Evolutionary conservation across 768 basidiomycete species (phyloP).

Genomic region (Trametes cingulata): DNA sequence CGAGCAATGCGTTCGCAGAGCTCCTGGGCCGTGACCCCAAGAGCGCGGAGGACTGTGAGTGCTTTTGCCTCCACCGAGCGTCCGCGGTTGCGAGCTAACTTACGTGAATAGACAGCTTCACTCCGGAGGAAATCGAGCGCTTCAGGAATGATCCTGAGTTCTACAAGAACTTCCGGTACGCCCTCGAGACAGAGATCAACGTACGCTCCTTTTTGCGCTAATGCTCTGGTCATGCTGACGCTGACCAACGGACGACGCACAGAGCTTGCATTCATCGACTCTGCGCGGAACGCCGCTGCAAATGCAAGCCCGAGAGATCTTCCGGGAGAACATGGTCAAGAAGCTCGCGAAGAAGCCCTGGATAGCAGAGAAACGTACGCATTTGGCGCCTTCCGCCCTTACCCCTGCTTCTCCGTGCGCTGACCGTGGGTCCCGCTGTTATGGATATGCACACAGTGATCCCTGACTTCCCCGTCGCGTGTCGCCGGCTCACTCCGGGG

Average conservation of each 20-base stretch:
- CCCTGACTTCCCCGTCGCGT: conserved; percentile 57
- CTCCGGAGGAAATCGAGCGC: conserved; percentile 48
- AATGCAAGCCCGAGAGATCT: conserved; percentile 36
- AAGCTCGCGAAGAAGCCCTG: conserved; percentile 56
- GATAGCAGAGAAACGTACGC: conserved; percentile 56
- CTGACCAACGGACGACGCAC: conserved; percentile 29
- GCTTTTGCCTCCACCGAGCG: not conserved
- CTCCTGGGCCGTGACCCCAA: conserved; percentile 38
- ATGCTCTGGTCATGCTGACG: not conserved
- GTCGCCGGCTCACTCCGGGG: conserved; percentile 64
- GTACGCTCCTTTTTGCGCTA: conserved; percentile 31
- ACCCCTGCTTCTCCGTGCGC: not conserved
- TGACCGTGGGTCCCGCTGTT: not conserved
- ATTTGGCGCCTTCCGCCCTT: not conserved
- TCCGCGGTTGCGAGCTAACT: not conserved
- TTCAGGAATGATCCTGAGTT: conserved; percentile 47
- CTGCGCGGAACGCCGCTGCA: conserved; percentile 43
- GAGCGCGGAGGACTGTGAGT: conserved; percentile 45
- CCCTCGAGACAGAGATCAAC: conserved; percentile 51
- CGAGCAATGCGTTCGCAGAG: conserved; percentile 40
- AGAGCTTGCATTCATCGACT: conserved; percentile 41
- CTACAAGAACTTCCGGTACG: conserved; percentile 50
- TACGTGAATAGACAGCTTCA: not conserved
- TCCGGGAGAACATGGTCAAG: conserved; percentile 48
- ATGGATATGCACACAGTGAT: conserved; percentile 40